These are phyloP conservation scores for Prunus persica DNA, from an alignment of 306 rosid genomes.

Conservation along the genomic window Prunus_persica_NCBIv2 NC_034010.1:24978001-24978500, in stretches of 20 bases:
- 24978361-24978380: constrained; percentile 56
- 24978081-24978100: constrained; percentile 84
- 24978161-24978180: constrained; percentile 62
- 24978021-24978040: constrained; percentile 97
- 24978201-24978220: constrained; percentile 59
- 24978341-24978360: constrained; percentile 65
- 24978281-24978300: constrained; percentile 61
- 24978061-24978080: constrained; percentile 85
- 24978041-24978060: constrained; percentile 95
- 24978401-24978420: constrained; percentile 57
- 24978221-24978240: constrained; percentile 66
- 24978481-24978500: constrained; percentile 30
- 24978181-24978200: constrained; percentile 58
- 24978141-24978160: constrained; percentile 88
- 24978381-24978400: constrained; percentile 80
- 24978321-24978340: constrained; percentile 53
- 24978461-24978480: constrained; percentile 22
- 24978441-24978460: constrained; percentile 37
- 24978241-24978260: constrained; percentile 64
- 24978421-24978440: constrained; percentile 53
- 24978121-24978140: constrained; percentile 84
- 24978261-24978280: constrained; percentile 77
- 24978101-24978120: constrained; percentile 97
- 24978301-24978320: constrained; percentile 58
- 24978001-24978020: constrained; percentile 84